phyloP scores from a whole-genome alignment of 768 basidiomycete species.

The Dacryopinax spathularia region DNA sequence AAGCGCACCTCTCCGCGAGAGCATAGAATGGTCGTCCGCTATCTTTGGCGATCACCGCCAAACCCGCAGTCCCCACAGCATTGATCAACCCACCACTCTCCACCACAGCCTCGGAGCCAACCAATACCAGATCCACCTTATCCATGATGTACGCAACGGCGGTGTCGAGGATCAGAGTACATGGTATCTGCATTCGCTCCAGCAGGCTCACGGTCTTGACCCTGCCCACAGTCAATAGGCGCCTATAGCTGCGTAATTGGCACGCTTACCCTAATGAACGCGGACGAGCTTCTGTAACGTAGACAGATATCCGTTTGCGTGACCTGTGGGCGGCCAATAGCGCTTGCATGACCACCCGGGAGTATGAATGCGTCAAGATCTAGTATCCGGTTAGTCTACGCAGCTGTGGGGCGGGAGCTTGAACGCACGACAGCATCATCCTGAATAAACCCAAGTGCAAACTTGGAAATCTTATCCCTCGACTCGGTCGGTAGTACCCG shows the following conservation, averaged over 20 bases:
- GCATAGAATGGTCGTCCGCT: conserved; percentile 94
- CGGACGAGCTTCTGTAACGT: conserved; percentile 92
- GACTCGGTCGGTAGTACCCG: conserved; percentile 60
- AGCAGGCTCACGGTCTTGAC: conserved; percentile 82
- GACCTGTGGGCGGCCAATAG: conserved; percentile 72
- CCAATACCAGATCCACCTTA: conserved; percentile 84
- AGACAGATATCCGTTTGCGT: conserved; percentile 88
- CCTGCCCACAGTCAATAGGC: conserved; percentile 34
- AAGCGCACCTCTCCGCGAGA: conserved; percentile 65
- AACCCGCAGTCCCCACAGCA: conserved; percentile 89
- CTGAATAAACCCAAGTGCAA: conserved; percentile 83
- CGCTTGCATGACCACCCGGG: conserved; percentile 86
- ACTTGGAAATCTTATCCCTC: conserved; percentile 75
- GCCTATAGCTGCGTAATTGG: background rate
- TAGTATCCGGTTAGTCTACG: conserved; percentile 22
- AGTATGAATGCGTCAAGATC: conserved; percentile 96
- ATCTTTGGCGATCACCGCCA: conserved; percentile 89
- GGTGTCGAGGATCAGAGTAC: conserved; percentile 87
- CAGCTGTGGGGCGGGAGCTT: background rate
- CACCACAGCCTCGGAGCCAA: conserved; percentile 95
- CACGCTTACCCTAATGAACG: conserved; percentile 63
- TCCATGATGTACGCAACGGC: conserved; percentile 97
- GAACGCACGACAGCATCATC: conserved; percentile 73
- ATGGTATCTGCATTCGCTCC: conserved; percentile 80
- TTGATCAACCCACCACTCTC: conserved; percentile 89